A percentile compares a stretch with the other conserved stretches of the same genome.
These are phyloP conservation scores for Alternaria longipes DNA, from an alignment of 2,329 filamentous ascomycete species.

Conservation along the genomic window DNA sequence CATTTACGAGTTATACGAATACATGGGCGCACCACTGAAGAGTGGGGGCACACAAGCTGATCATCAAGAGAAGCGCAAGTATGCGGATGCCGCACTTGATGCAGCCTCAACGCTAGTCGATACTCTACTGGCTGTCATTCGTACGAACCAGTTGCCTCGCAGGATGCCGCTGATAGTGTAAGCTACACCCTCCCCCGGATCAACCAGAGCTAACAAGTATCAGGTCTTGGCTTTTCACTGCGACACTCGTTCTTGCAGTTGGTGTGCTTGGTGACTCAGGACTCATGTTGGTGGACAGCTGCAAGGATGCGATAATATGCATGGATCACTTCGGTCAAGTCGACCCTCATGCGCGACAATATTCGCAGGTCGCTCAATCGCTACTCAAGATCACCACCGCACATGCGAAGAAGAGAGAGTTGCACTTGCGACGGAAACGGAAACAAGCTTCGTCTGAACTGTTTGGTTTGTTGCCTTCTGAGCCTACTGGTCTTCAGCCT, in stretches of 20 bases:
- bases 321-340: conserved; percentile 40
- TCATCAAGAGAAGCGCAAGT: conserved; percentile 38
- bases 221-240: conserved; percentile 45
- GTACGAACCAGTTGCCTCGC: conserved; percentile 32
- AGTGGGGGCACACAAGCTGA: conserved; percentile 37
- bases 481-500: conserved; percentile 3
- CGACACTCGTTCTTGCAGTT: conserved; percentile 41
- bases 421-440: conserved; percentile 31
- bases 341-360: conserved; percentile 44
- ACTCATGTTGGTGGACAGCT: conserved; percentile 30
- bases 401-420: conserved; percentile 38
- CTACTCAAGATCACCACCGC: conserved; percentile 36
- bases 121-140: conserved; percentile 32
- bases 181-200: not conserved
- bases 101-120: conserved; percentile 41
- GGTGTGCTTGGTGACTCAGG: conserved; percentile 38
- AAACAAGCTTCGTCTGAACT: conserved; percentile 43
- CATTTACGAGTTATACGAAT: conserved; percentile 59
- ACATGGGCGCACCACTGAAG: conserved; percentile 44
- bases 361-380: conserved; percentile 39
- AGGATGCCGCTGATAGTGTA: conserved; percentile 46
- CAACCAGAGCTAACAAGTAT: not conserved
- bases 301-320: conserved; percentile 34
- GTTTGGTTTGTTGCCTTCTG: conserved; percentile 37
- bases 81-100: conserved; percentile 44